Base-by-base conservation (phyloP, 176 grass and related monocot species). In the Musa beccarii region DNA sequence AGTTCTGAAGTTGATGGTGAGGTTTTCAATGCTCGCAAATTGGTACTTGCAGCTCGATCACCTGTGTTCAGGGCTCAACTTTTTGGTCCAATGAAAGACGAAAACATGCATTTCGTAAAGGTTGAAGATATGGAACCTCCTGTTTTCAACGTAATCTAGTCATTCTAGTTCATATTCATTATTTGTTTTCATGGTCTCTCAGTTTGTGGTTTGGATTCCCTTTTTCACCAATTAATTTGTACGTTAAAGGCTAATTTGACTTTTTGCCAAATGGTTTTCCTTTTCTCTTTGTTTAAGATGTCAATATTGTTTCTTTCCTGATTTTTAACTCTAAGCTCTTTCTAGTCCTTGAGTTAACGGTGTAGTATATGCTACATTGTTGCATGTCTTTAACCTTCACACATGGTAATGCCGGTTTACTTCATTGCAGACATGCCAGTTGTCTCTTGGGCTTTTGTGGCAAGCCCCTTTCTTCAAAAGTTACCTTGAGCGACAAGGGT, bases 1-100 rank as follows among this genome's bases (percentile, higher is more conserved):
- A 82, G 75, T 56, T 98, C 93, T 51, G 86, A 98, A 78, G 88
- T 93, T 59, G 86, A 91, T 75, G 90, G 88, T 23, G 94, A 98
- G 80, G 65, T 78, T 51, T 98, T 93, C 76, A 73, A 78, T 72
- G 94, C 88, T 53, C 94, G 93, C 63, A 98, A 98, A 78, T 85
- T 98, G 51, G 82, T 98, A 81, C 82, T 98, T 81, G 86, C 88
- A 19, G 94, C 88, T 22, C 75, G 94, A 12, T 98, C 94, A 17
- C 94, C 94, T 76, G 94, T 98, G 72, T 93, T 98, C 72, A 93
- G 86, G 87, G 94, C 94, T 22, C 94, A 98, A 63, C 88, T 98
- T 68, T 98, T 93, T 87, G 94, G 94, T 59, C 94, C 94, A 49
- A 98, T 98, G 94, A 98, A 93, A 69, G 90, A 91, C 76, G 90